Conservation (phyloP, 1,139 yeast genomes). For the Geotrichum phurueaensis region DNA sequence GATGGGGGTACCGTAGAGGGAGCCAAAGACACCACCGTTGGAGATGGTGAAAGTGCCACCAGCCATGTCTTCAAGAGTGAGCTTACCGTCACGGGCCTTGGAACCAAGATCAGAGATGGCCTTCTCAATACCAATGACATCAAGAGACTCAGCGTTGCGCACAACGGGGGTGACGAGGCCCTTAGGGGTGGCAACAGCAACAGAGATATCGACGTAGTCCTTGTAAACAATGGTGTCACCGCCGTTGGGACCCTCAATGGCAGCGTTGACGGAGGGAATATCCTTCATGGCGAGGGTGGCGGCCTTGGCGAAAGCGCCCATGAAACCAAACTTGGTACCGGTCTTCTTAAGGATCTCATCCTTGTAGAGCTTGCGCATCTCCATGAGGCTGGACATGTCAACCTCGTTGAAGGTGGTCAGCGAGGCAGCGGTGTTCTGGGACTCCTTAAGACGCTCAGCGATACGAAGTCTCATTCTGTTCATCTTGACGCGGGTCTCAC, state of each 20-base stretch:
- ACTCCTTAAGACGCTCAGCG: slow-evolving; percentile 98
- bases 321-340: slow-evolving; percentile 94
- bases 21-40: slow-evolving; percentile 98
- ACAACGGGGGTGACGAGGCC: slow-evolving; percentile 98
- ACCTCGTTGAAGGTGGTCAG: slow-evolving; percentile 97
- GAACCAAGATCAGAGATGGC: slow-evolving; percentile 77
- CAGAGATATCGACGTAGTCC: slow-evolving; percentile 91
- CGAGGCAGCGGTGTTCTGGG: slow-evolving; percentile 98
- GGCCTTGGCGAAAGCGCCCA: slow-evolving; percentile 98
- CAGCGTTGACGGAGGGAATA: slow-evolving; percentile 91
- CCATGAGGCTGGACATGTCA: slow-evolving; percentile 89
- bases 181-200: slow-evolving; percentile 99
- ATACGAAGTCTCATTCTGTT: slow-evolving; percentile 99
- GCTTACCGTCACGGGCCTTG: slow-evolving; percentile 95
- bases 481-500: slow-evolving; percentile 93
- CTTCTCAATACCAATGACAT: slow-evolving; percentile 82
- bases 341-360: slow-evolving; percentile 93
- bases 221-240: slow-evolving; percentile 92
- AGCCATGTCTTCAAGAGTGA: slow-evolving; percentile 96
- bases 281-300: slow-evolving; percentile 90
- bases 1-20: slow-evolving; percentile 96
- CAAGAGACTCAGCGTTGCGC: slow-evolving; percentile 91
- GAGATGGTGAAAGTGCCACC: slow-evolving; percentile 99
- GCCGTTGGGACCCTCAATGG: slow-evolving; percentile 65
- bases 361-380: slow-evolving; percentile 93